Percentiles rank a stretch among this genome's conserved stretches.
phyloP scores from a whole-genome alignment of 805 yeast genomes.

The Metschnikowia koreensis region DNA sequence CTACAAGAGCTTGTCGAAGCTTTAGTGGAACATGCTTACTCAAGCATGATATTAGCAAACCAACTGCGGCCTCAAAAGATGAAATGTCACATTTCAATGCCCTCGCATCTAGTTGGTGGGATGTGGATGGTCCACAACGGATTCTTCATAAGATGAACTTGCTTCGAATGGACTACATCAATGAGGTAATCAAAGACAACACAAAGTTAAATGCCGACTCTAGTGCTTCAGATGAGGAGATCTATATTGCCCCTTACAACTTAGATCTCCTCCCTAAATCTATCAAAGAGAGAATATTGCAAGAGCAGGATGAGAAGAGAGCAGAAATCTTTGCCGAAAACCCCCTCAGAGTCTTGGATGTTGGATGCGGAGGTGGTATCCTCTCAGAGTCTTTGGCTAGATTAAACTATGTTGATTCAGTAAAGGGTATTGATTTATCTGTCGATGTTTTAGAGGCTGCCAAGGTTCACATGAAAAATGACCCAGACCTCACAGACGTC shows the following conservation, averaged over 20 bases:
- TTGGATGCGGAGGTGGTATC: slow-evolving; percentile 99
- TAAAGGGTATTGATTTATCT: slow-evolving; percentile 84
- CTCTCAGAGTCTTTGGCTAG: slow-evolving; percentile 85
- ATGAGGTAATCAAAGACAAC: slow-evolving; percentile 51
- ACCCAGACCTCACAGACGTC: slow-evolving; percentile 58
- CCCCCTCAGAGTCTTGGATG: slow-evolving; percentile 64
- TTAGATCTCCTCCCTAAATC: slow-evolving; percentile 61
- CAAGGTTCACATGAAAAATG: slow-evolving; percentile 57
- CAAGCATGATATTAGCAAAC: slow-evolving; percentile 10
- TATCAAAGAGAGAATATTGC: slow-evolving; percentile 45
- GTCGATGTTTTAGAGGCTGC: slow-evolving; percentile 83
- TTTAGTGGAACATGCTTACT: slow-evolving; percentile 4
- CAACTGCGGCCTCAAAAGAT: slow-evolving; percentile 48
- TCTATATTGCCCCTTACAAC: slow-evolving; percentile 78
- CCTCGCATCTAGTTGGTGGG: slow-evolving; percentile 98
- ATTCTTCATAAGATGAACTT: slow-evolving; percentile 93
- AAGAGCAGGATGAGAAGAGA: slow-evolving; percentile 50
- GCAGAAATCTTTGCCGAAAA: slow-evolving; percentile 34
- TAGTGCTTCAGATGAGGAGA: slow-evolving; percentile 38
- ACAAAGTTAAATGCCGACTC: slow-evolving; percentile 38
- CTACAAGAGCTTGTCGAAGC: slow-evolving; percentile 2
- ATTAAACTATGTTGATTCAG: slow-evolving; percentile 56
- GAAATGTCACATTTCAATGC: slow-evolving; percentile 82
- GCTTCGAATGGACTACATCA: slow-evolving; percentile 82
- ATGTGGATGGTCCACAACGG: slow-evolving; percentile 86